Evolutionary conservation across 345 rosid species (phyloP).

Genomic region (Heritiera fomes): DNA sequence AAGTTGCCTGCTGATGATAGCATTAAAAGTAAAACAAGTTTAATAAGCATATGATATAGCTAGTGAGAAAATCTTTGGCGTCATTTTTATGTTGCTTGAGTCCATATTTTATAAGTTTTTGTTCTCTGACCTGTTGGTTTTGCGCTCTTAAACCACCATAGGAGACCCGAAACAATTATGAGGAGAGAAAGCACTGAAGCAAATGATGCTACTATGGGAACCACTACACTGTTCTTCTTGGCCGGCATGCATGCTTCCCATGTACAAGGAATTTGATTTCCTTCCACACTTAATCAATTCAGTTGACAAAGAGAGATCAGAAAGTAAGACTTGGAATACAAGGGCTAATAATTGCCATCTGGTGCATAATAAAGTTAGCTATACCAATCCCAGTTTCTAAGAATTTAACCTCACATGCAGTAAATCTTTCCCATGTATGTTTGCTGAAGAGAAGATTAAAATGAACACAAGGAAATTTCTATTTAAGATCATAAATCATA

Average conservation of each 20-base stretch:
- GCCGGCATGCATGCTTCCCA: neutral
- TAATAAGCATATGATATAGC: neutral
- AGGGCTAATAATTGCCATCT: neutral
- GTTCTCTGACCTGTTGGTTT: conserved; percentile 22
- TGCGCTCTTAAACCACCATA: conserved; percentile 27
- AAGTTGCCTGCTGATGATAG: neutral
- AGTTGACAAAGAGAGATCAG: neutral
- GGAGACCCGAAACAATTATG: conserved; percentile 20
- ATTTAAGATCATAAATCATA: neutral
- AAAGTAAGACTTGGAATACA: neutral
- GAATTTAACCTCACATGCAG: too few relatives aligned
- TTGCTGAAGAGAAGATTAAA: neutral
- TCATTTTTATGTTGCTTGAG: neutral
- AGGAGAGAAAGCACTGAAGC: conserved; percentile 28
- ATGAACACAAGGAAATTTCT: neutral
- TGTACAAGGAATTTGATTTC: neutral
- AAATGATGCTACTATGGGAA: conserved; percentile 31
- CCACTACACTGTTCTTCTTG: neutral
- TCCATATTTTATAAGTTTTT: neutral
- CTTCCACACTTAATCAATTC: neutral
- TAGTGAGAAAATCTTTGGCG: neutral
- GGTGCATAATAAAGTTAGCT: too few relatives aligned
- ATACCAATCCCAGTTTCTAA: too few relatives aligned
- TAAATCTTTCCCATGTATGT: too few relatives aligned
- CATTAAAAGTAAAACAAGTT: neutral